A percentile compares a stretch with the other conserved stretches of the same genome.
Evolutionary conservation across 176 grass and related monocot genomes (phyloP).

Genomic region (Oryza coarctata): DNA sequence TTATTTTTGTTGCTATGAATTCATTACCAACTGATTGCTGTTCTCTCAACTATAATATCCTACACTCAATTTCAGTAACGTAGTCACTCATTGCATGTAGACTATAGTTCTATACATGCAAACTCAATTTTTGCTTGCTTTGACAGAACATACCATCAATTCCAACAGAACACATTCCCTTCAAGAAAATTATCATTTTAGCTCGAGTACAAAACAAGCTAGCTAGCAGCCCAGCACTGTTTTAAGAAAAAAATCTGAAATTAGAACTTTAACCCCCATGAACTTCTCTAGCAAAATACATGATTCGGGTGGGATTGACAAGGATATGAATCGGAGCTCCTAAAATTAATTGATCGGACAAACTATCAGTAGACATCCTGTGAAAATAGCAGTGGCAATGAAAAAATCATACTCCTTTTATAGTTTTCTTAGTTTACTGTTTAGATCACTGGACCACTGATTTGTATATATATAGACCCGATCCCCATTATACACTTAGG

Average conservation of each 20-base stretch:
- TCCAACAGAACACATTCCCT: neutral
- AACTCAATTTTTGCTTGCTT: too few species aligned
- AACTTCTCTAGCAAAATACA: neutral
- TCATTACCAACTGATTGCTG: too few species aligned
- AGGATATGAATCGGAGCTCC: neutral
- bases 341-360: neutral
- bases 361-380: neutral
- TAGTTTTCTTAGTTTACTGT: neutral
- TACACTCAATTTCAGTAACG: too few species aligned
- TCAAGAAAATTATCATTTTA: neutral
- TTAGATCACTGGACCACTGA: too few species aligned
- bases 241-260: neutral
- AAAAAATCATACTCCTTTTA: neutral
- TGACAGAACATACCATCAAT: neutral
- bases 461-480: too few species aligned
- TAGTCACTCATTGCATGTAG: too few species aligned
- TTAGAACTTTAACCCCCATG: neutral
- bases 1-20: too few species aligned
- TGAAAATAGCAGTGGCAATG: neutral
- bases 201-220: neutral
- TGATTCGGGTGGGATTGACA: neutral
- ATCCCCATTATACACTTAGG: too few species aligned
- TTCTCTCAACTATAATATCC: too few species aligned
- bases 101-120: too few species aligned
- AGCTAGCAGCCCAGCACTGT: neutral